Conservation (phyloP, 805 yeast species). For the Yamadazyma endophytica region DNA sequence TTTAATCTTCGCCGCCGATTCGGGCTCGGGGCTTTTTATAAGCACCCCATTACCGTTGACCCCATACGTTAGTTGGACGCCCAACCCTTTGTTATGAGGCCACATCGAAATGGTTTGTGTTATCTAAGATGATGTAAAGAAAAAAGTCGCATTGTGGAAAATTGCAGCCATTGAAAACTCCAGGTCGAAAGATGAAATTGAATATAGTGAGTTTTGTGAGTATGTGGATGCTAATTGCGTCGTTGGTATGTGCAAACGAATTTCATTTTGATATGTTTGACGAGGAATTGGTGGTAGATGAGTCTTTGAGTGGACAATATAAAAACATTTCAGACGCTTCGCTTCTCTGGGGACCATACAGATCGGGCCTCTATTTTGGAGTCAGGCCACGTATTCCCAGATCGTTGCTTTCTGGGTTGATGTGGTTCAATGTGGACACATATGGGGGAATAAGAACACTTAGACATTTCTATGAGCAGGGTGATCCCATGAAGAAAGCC, state of each 20-base stretch:
- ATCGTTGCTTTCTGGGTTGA: slow-evolving; percentile 70
- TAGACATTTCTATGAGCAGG: slow-evolving; percentile 74
- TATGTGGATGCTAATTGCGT: neutral
- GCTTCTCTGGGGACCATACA: slow-evolving; percentile 83
- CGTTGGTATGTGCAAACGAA: neutral
- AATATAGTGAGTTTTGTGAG: neutral
- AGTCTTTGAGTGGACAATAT: slow-evolving; percentile 14
- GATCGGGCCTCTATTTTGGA: slow-evolving; percentile 84
- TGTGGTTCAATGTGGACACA: slow-evolving; percentile 78
- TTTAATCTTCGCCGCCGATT: slow-evolving; percentile 13
- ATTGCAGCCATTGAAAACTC: too few relatives aligned
- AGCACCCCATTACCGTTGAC: slow-evolving; percentile 32
- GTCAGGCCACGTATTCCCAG: slow-evolving; percentile 77
- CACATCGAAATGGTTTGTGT: too few relatives aligned
- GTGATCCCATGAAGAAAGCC: slow-evolving; percentile 65
- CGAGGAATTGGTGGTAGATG: slow-evolving; percentile 44
- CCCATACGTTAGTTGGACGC: slow-evolving; percentile 41
- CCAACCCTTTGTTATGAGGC: slow-evolving; percentile 36
- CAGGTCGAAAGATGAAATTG: too few relatives aligned
- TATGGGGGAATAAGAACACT: slow-evolving; percentile 49
- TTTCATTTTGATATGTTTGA: slow-evolving; percentile 27
- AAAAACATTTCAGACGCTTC: slow-evolving; percentile 18
- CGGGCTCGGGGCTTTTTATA: slow-evolving; percentile 1
- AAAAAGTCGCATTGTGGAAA: too few relatives aligned
- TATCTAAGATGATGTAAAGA: too few relatives aligned